A percentile compares a stretch with the other conserved stretches of the same genome.
Evolutionary conservation across 495 filamentous ascomycete species (phyloP).

Genomic region (Aspergillus hancockii): DNA sequence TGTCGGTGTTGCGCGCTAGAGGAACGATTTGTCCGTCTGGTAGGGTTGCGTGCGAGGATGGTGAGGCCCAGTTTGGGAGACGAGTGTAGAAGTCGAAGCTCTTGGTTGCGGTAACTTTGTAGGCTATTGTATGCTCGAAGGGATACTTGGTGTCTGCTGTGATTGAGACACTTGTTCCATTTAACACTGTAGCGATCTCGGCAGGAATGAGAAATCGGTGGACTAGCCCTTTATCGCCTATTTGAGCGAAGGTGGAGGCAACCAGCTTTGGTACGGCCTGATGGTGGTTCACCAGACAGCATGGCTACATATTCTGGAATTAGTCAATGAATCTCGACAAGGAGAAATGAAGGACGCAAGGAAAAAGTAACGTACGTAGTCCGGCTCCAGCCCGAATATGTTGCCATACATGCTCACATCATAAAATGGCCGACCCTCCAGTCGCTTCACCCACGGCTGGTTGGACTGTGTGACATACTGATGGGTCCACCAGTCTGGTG

Average conservation of each 20-base stretch:
- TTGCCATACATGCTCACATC: slow-evolving; percentile 2
- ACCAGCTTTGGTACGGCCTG: slow-evolving; percentile 64
- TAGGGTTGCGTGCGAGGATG: not conserved
- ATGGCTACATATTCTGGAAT: slow-evolving; percentile 34
- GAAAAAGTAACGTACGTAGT: slow-evolving; percentile 20
- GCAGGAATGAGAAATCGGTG: slow-evolving; percentile 26
- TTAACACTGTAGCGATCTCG: not conserved
- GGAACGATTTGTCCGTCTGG: not conserved
- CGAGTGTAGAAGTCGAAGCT: not conserved
- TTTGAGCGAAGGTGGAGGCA: slow-evolving; percentile 16
- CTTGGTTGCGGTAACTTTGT: slow-evolving; percentile 14
- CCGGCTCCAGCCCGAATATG: slow-evolving; percentile 29
- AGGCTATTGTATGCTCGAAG: not conserved
- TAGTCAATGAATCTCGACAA: not conserved
- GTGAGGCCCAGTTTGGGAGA: not conserved
- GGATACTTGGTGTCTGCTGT: not conserved
- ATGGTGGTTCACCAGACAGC: slow-evolving; percentile 65
- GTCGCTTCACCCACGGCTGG: slow-evolving; percentile 49
- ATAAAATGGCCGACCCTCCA: slow-evolving; percentile 22
- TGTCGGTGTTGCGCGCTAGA: not conserved
- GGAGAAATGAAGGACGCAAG: not conserved
- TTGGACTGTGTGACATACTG: slow-evolving; percentile 62
- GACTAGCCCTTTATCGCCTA: slow-evolving; percentile 17
- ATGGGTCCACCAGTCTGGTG: slow-evolving; percentile 61
- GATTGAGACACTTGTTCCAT: not conserved